phyloP scores from a whole-genome alignment of 2,329 filamentous ascomycete genomes.

The Cadophora malorum region DNA sequence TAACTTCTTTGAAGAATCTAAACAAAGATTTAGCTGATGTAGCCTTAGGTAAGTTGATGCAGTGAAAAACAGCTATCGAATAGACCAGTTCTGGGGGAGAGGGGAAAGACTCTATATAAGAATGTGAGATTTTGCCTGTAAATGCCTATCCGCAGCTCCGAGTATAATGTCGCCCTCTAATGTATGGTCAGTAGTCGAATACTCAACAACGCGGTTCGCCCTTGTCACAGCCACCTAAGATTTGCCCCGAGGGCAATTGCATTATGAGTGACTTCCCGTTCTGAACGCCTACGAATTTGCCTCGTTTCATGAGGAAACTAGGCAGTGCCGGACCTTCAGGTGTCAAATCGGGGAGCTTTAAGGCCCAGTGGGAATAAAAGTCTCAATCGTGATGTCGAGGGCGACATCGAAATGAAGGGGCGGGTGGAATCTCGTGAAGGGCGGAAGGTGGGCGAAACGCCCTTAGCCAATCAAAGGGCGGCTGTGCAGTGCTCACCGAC shows the following conservation, averaged over 20 bases:
- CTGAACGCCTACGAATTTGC: background rate
- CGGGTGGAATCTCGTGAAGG: background rate
- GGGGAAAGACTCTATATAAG: no score
- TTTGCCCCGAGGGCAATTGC: background rate
- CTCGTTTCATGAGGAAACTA: background rate
- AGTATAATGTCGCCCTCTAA: background rate
- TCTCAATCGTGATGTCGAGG: background rate
- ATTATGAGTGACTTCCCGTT: background rate
- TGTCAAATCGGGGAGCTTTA: no score
- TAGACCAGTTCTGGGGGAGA: no score
- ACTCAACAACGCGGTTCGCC: background rate
- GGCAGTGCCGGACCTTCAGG: no score
- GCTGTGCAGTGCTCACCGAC: background rate
- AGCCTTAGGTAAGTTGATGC: no score
- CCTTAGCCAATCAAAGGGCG: conserved; percentile 4
- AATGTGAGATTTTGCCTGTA: no score
- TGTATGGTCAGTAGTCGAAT: background rate
- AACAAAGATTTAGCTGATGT: no score
- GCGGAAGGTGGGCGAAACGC: background rate
- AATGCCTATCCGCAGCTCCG: no score
- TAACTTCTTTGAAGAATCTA: no score
- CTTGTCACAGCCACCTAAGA: background rate
- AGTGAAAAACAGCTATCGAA: no score
- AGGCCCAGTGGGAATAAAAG: no score
- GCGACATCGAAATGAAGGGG: background rate